These are phyloP conservation scores for Cutaneotrichosporon spelunceum DNA, from an alignment of 1,284 basidiomycete species.

Conservation along the genomic window DNA sequence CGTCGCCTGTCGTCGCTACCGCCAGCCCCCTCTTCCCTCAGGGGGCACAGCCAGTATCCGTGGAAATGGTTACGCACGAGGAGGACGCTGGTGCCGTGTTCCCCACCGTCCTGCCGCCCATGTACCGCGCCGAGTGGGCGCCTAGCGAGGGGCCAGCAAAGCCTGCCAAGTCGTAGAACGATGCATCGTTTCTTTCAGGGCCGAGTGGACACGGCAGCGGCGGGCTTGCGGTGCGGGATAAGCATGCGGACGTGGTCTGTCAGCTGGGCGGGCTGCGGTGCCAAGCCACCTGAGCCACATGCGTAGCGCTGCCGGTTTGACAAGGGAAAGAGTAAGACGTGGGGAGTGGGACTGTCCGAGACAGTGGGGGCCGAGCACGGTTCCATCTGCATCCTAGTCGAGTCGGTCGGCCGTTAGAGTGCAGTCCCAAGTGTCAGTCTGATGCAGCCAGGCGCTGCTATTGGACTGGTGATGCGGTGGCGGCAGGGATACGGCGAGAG, in stretches of 20 bases:
- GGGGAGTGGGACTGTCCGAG: too few species aligned
- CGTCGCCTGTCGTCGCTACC: background rate
- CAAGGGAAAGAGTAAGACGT: too few species aligned
- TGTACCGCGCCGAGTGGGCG: conserved; percentile 4
- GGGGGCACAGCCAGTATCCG: background rate
- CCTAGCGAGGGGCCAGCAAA: background rate
- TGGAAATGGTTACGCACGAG: background rate
- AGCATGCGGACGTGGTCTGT: background rate
- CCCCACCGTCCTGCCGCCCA: background rate
- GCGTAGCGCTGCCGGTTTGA: too few species aligned
- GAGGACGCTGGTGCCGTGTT: conserved; percentile 2
- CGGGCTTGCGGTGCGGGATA: background rate
- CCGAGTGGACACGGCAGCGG: background rate
- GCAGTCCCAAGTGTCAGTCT: too few species aligned
- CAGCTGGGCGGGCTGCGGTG: background rate
- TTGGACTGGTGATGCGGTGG: too few species aligned
- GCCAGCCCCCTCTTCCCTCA: background rate
- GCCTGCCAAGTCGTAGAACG: background rate
- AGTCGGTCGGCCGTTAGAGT: too few species aligned
- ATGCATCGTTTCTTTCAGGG: background rate
- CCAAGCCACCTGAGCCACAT: too few species aligned
- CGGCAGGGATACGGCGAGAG: too few species aligned
- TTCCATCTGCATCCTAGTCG: too few species aligned
- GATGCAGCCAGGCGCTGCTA: too few species aligned
- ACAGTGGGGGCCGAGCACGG: too few species aligned